These are phyloP conservation scores for Apiospora koreana DNA, from an alignment of 2,329 filamentous ascomycete species.

Conservation along the genomic window DNA sequence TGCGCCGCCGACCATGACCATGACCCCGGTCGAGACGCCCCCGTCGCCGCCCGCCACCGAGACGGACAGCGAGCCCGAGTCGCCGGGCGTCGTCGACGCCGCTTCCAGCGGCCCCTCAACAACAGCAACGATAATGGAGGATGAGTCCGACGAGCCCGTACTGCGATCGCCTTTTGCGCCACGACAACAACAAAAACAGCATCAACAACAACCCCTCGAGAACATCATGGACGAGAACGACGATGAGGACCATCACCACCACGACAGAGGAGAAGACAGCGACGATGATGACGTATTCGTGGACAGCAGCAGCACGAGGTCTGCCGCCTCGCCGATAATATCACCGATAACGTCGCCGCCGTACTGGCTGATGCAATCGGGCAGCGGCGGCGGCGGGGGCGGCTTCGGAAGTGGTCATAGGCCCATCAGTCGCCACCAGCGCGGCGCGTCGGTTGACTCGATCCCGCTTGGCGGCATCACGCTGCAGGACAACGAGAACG, in stretches of 20 bases:
- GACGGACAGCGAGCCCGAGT: constrained; percentile 28
- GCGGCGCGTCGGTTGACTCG: constrained; percentile 46
- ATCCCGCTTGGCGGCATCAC: constrained; percentile 58
- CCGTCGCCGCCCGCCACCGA: constrained; percentile 27
- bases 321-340: constrained; percentile 18
- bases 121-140: background rate
- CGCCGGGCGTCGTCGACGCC: constrained; percentile 4
- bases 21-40: constrained; percentile 12
- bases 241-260: background rate
- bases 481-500: constrained; percentile 62
- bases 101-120: background rate
- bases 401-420: background rate
- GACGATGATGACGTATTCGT: constrained; percentile 9
- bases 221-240: background rate
- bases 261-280: background rate
- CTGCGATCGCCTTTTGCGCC: background rate
- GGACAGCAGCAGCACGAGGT: constrained; percentile 6
- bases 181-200: background rate
- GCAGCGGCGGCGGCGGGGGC: background rate
- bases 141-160: background rate
- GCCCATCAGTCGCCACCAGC: constrained; percentile 3
- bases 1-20: constrained; percentile 7
- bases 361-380: constrained; percentile 35
- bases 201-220: background rate
- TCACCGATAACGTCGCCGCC: constrained; percentile 35